A percentile compares a stretch with the other conserved stretches of the same genome.
phyloP scores from a whole-genome alignment of 305 asterid species.

The Solanum hybrid region DNA sequence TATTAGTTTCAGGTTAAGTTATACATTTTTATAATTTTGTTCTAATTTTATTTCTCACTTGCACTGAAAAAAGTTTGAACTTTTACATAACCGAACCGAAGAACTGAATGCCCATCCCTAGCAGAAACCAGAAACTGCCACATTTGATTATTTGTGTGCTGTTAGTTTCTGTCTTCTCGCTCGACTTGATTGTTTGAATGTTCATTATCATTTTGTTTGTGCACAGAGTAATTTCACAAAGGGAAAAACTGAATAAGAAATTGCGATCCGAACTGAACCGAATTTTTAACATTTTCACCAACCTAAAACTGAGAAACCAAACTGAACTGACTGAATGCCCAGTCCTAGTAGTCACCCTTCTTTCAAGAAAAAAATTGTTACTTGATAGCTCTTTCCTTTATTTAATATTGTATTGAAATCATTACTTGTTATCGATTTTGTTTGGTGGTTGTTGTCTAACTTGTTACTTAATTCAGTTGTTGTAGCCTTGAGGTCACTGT shows the following conservation, averaged over 20 bases:
- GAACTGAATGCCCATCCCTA: neutral
- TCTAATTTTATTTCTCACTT: neutral
- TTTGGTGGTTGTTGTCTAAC: neutral
- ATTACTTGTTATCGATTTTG: neutral
- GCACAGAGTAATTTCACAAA: neutral
- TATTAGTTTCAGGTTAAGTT: neutral
- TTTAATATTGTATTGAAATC: neutral
- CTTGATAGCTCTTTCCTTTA: neutral
- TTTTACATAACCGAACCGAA: neutral
- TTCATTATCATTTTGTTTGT: neutral
- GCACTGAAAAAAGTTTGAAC: neutral
- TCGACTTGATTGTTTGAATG: neutral
- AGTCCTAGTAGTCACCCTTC: neutral
- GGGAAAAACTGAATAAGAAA: neutral
- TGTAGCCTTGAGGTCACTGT: neutral
- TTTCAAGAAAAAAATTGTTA: neutral
- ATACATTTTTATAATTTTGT: too few relatives aligned
- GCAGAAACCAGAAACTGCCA: neutral
- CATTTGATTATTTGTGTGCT: neutral
- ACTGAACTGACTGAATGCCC: neutral
- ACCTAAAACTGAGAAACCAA: neutral
- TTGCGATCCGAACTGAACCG: neutral
- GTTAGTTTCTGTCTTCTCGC: neutral
- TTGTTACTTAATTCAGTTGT: neutral
- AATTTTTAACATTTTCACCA: neutral